phyloP scores from a whole-genome alignment of 2,329 filamentous ascomycete species.

The Stemphylium vesicarium region DNA sequence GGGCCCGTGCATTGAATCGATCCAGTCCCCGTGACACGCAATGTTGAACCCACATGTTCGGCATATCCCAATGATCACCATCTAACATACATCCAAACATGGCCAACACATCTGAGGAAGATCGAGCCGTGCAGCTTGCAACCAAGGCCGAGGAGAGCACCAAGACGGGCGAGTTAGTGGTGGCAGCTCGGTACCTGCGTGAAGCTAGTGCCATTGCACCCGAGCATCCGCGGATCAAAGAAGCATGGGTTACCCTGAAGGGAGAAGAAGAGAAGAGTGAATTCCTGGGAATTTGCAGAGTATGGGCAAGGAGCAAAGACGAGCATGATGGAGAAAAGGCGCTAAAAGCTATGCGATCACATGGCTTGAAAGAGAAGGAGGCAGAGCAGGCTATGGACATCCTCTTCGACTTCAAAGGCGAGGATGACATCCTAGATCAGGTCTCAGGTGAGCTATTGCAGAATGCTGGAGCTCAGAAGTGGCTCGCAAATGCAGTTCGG shows the following conservation, averaged over 20 bases:
- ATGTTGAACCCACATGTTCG: constrained; percentile 20
- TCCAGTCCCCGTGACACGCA: constrained; percentile 26
- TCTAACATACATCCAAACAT: constrained; percentile 26
- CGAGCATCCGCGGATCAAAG: constrained; percentile 49
- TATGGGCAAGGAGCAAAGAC: constrained; percentile 44
- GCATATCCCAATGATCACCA: constrained; percentile 23
- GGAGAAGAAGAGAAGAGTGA: constrained; percentile 47
- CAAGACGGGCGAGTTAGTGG: constrained; percentile 43
- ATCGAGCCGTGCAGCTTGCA: constrained; percentile 40
- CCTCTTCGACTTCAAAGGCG: constrained; percentile 50
- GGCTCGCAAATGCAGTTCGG: constrained; percentile 48
- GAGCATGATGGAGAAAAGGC: constrained; percentile 52
- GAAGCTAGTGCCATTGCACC: constrained; percentile 54
- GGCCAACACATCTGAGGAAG: constrained; percentile 36
- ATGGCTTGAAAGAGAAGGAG: constrained; percentile 46
- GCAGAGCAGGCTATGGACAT: constrained; percentile 50
- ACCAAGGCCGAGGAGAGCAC: constrained; percentile 36
- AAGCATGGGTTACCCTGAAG: constrained; percentile 50
- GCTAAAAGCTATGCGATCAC: constrained; percentile 33
- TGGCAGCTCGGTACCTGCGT: constrained; percentile 51
- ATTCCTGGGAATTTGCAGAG: constrained; percentile 42
- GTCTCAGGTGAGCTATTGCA: constrained; percentile 49
- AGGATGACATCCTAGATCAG: constrained; percentile 51
- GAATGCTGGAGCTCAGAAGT: constrained; percentile 47
- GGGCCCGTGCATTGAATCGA: constrained; percentile 27